Evolutionary conservation across 257 asterid genomes (phyloP).

Genomic region (Ajuga chamaepitys): DNA sequence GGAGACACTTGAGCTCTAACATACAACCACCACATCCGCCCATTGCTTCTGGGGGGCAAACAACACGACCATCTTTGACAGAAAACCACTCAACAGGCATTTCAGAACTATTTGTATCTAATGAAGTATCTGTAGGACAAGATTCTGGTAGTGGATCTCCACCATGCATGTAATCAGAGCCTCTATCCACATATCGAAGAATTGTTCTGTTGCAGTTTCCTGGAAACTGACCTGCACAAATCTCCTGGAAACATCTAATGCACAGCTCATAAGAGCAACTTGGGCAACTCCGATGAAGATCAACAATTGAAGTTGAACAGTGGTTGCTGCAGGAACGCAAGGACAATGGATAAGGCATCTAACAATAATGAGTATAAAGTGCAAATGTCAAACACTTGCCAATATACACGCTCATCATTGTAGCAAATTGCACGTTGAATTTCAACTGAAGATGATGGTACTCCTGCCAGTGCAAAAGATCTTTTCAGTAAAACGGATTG

Average conservation of each 20-base stretch:
- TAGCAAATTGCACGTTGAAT: slow-evolving; percentile 44
- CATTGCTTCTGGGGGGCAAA: slow-evolving; percentile 64
- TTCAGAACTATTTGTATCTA: slow-evolving; percentile 13
- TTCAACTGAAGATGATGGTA: slow-evolving; percentile 37
- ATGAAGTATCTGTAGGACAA: slow-evolving; percentile 12
- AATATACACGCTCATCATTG: slow-evolving; percentile 75
- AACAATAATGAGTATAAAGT: neutral
- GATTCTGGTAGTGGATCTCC: slow-evolving; percentile 50
- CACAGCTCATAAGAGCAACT: slow-evolving; percentile 82
- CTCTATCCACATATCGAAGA: slow-evolving; percentile 34
- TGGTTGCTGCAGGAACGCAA: slow-evolving; percentile 51
- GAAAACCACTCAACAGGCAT: slow-evolving; percentile 35
- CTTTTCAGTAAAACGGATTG: neutral
- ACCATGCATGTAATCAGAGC: slow-evolving; percentile 78
- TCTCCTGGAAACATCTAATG: slow-evolving; percentile 64
- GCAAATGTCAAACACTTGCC: slow-evolving; percentile 34
- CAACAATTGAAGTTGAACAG: slow-evolving; percentile 91
- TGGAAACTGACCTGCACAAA: slow-evolving; percentile 41
- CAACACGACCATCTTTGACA: slow-evolving; percentile 28
- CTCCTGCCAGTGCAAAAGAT: slow-evolving; percentile 35
- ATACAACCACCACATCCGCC: slow-evolving; percentile 70
- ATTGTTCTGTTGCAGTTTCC: slow-evolving; percentile 21
- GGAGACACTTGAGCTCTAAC: slow-evolving; percentile 76
- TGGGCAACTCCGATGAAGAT: slow-evolving; percentile 91
- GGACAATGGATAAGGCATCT: neutral